Percentiles rank a stretch among this genome's conserved stretches.
These are phyloP conservation scores for Mortierella sp. DNA, from an alignment of 371 early-diverging fungal genomes.

Conservation along the genomic window DNA sequence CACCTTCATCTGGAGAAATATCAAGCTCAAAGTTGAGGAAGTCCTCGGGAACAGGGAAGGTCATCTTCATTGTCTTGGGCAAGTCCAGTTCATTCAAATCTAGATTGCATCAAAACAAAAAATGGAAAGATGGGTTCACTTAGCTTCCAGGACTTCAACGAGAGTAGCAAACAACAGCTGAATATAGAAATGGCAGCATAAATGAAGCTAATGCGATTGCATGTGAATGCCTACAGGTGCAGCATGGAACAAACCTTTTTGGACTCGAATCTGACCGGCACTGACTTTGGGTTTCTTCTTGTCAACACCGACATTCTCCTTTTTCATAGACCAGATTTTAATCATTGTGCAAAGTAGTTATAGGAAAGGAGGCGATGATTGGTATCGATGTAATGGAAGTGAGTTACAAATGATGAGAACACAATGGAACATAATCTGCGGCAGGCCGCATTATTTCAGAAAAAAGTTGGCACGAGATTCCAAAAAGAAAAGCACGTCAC, in stretches of 20 bases:
- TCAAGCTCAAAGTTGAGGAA: constrained; percentile 86
- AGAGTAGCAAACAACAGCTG: not conserved
- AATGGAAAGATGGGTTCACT: not conserved
- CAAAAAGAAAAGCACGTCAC: not conserved
- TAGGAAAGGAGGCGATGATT: not conserved
- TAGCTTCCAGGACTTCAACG: not conserved
- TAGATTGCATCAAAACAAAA: constrained; percentile 27
- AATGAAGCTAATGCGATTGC: not conserved
- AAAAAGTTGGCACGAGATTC: not conserved
- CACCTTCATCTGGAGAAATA: constrained; percentile 94
- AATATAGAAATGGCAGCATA: no score
- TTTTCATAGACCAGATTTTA: constrained; percentile 92
- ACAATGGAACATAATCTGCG: constrained; percentile 9
- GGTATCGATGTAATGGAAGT: not conserved
- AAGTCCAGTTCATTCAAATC: constrained; percentile 91
- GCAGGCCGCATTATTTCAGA: not conserved
- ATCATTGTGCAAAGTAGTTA: constrained; percentile 66
- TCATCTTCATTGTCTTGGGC: constrained; percentile 83
- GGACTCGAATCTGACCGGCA: constrained; percentile 92
- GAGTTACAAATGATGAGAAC: not conserved
- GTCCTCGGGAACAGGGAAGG: constrained; percentile 86
- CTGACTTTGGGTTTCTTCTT: constrained; percentile 88
- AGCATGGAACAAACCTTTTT: constrained; percentile 75
- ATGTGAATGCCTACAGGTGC: not conserved
- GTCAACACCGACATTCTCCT: constrained; percentile 78